A percentile compares a stretch with the other conserved stretches of the same genome.
phyloP scores from a whole-genome alignment of 106 monocot species.

The Dioscorea dumetorum region DNA sequence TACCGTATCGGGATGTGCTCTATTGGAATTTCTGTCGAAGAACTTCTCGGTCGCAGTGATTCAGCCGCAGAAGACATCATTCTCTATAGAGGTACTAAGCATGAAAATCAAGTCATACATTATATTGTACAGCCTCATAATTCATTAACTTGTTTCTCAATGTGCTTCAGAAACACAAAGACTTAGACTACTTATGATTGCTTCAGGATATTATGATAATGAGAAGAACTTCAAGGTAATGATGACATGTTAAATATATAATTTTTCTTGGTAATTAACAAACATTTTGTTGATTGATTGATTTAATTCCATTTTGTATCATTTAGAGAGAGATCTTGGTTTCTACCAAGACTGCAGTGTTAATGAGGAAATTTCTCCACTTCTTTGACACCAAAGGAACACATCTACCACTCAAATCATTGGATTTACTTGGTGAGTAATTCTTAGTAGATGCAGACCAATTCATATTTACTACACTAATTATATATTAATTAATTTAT shows the following conservation, averaged over 20 bases:
- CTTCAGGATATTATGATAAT: constrained; percentile 29
- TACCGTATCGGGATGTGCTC: constrained; percentile 24
- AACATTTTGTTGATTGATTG: neutral
- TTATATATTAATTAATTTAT: neutral
- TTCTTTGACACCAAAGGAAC: constrained; percentile 17
- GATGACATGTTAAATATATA: neutral
- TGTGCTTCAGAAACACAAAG: constrained; percentile 17
- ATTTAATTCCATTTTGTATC: neutral
- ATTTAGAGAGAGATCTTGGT: constrained; percentile 33
- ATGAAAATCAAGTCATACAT: too few relatives aligned
- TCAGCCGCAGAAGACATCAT: constrained; percentile 18
- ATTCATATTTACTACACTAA: neutral
- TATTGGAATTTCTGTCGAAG: constrained; percentile 22
- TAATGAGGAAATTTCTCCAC: constrained; percentile 19
- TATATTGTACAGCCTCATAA: neutral
- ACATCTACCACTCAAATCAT: constrained; percentile 17
- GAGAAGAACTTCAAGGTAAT: constrained; percentile 31
- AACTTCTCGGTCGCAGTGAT: constrained; percentile 24
- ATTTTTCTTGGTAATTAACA: too few relatives aligned
- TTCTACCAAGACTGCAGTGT: constrained; percentile 16
- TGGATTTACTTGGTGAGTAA: constrained; percentile 12
- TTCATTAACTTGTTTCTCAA: neutral
- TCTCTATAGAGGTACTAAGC: constrained; percentile 10
- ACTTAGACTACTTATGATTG: constrained; percentile 23
- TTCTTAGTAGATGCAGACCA: neutral